A percentile compares a stretch with the other conserved stretches of the same genome.
Evolutionary conservation across 345 rosid genomes (phyloP).

Genomic region (Brassica rapa): DNA sequence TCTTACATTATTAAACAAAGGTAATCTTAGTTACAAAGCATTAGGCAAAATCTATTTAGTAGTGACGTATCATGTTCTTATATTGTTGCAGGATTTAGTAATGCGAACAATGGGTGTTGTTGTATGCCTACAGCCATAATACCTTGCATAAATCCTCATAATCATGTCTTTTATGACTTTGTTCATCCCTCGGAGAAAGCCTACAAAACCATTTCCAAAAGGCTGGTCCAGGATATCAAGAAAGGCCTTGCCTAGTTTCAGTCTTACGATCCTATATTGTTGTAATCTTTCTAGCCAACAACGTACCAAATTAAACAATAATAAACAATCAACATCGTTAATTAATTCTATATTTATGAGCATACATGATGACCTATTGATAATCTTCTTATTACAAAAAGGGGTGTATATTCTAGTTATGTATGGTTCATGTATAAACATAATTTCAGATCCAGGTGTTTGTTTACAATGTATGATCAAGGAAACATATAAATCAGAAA

Average conservation of each 20-base stretch:
- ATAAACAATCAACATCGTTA: not conserved
- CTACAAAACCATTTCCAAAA: conserved; percentile 39
- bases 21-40: not conserved
- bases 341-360: not conserved
- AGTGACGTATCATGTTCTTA: not conserved
- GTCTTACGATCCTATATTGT: conserved; percentile 3
- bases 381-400: not conserved
- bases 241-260: conserved; percentile 30
- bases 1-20: not conserved
- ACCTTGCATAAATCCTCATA: conserved; percentile 45
- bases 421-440: conserved; percentile 13
- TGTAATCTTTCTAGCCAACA: not conserved
- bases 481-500: not conserved
- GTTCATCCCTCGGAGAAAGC: conserved; percentile 71
- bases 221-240: conserved; percentile 40
- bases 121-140: conserved; percentile 25
- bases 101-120: conserved; percentile 36
- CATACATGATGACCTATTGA: conserved; percentile 14
- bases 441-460: not conserved
- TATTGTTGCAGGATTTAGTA: conserved; percentile 31
- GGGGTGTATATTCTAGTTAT: conserved; percentile 18
- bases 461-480: conserved; percentile 20
- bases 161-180: conserved; percentile 65
- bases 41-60: not conserved
- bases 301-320: not conserved